Conservation (phyloP, 2,329 filamentous ascomycete genomes). For the Colletotrichum sp. region DNA sequence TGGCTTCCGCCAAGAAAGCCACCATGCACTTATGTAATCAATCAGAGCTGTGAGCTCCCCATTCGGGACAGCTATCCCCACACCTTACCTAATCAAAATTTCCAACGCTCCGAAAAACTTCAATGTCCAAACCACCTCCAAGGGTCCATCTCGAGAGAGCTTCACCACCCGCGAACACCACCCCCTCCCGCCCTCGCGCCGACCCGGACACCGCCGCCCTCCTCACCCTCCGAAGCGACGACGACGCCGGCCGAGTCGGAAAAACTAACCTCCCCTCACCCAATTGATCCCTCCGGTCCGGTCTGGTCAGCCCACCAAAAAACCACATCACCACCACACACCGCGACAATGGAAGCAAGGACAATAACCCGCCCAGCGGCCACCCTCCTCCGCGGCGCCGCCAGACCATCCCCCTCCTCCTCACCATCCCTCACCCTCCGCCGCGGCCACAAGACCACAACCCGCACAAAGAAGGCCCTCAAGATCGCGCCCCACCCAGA, state of each 20-base stretch:
- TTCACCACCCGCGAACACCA: not conserved
- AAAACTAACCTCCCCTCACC: not conserved
- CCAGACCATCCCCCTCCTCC: slow-evolving; percentile 22
- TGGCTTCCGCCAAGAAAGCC: not conserved
- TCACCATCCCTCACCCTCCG: slow-evolving; percentile 25
- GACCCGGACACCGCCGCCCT: not conserved
- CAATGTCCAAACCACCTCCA: slow-evolving; percentile 3
- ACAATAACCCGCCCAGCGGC: slow-evolving; percentile 37
- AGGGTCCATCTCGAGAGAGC: not conserved
- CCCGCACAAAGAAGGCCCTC: slow-evolving; percentile 61
- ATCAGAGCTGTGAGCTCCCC: not conserved
- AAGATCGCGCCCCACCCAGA: slow-evolving; percentile 66
- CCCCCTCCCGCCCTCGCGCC: not conserved
- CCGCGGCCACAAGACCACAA: slow-evolving; percentile 53
- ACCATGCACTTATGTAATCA: not conserved
- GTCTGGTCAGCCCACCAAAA: not conserved
- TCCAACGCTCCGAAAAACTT: slow-evolving; percentile 16
- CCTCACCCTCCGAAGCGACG: not conserved
- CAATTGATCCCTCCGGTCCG: not conserved
- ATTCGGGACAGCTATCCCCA: slow-evolving; percentile 10
- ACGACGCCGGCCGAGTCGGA: slow-evolving; percentile 10
- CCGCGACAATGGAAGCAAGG: slow-evolving; percentile 17
- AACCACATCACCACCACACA: not conserved
- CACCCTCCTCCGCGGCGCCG: slow-evolving; percentile 13
- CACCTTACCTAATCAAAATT: slow-evolving; percentile 15